Conservation (phyloP, 106 monocot genomes). For the Amphibolis antarctica region DNA sequence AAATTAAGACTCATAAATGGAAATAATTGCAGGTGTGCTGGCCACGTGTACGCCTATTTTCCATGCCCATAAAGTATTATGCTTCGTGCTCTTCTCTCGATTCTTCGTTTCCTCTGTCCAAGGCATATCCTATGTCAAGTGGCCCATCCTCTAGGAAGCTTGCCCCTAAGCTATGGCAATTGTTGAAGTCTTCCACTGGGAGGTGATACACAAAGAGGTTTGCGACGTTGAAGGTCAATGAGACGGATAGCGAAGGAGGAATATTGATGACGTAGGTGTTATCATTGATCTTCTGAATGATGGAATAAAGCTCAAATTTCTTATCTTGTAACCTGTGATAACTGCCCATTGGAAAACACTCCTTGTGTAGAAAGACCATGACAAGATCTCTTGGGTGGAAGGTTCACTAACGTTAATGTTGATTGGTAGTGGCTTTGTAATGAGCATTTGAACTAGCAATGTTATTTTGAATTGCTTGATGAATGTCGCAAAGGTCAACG, state of each 20-base stretch:
- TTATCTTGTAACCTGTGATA: not conserved
- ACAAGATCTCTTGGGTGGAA: constrained; percentile 1
- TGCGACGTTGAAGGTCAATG: not conserved
- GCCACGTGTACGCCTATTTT: too few species aligned
- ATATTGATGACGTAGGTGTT: constrained; percentile 1
- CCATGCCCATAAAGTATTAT: too few species aligned
- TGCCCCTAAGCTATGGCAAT: too few species aligned
- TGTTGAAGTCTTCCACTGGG: too few species aligned
- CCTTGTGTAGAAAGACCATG: not conserved
- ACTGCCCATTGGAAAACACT: not conserved
- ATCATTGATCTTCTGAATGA: not conserved
- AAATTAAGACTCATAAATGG: too few species aligned
- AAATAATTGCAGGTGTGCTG: too few species aligned
- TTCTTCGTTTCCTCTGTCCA: too few species aligned
- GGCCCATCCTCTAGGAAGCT: too few species aligned
- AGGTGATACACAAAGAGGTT: not conserved
- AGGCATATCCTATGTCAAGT: too few species aligned
- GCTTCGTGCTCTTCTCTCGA: too few species aligned
- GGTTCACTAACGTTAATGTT: not conserved
- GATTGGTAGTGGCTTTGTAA: not conserved
- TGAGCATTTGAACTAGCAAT: not conserved
- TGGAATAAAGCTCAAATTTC: not conserved
- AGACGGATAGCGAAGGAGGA: not conserved
- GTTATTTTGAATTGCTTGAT: too few species aligned
- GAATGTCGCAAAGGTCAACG: not conserved